A percentile compares a stretch with the other conserved stretches of the same genome.
phyloP scores from a whole-genome alignment of 225 moss, liverwort and hornwort species.

The Pseudisothecium myosuroides region DNA sequence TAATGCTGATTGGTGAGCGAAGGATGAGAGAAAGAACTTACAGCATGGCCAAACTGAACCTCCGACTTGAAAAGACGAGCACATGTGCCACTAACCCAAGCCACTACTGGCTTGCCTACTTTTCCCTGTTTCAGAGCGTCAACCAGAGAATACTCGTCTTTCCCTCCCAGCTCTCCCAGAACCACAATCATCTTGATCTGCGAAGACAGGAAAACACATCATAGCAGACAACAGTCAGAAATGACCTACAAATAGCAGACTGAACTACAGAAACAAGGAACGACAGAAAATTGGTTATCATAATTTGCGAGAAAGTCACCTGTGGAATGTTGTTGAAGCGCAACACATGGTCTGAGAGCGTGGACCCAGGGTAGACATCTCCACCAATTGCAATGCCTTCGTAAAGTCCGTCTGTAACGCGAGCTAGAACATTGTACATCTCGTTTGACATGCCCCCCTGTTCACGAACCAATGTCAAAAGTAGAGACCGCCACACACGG shows the following conservation, averaged over 20 bases:
- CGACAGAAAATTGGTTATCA: neutral
- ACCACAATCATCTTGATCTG: constrained; percentile 95
- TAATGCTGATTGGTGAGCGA: neutral
- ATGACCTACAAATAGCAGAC: neutral
- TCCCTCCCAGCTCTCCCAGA: constrained; percentile 82
- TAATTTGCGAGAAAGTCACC: constrained; percentile 6
- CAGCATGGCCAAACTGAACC: constrained; percentile 97
- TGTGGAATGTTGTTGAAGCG: constrained; percentile 84
- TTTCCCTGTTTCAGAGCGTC: constrained; percentile 67
- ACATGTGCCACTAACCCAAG: constrained; percentile 93
- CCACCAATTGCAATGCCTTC: constrained; percentile 98
- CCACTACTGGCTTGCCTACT: constrained; percentile 77
- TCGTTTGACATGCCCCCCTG: constrained; percentile 95
- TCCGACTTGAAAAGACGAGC: constrained; percentile 91
- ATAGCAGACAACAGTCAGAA: neutral
- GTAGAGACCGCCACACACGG: neutral
- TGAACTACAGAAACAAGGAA: neutral
- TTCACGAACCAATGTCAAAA: neutral
- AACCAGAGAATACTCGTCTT: constrained; percentile 84
- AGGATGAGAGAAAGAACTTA: constrained; percentile 1
- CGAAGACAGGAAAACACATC: neutral
- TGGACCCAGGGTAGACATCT: constrained; percentile 92
- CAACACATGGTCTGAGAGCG: constrained; percentile 84
- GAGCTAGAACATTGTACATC: constrained; percentile 89
- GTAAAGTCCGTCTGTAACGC: constrained; percentile 88